phyloP scores from a whole-genome alignment of 768 basidiomycete species.

The Galerina sulciceps region DNA sequence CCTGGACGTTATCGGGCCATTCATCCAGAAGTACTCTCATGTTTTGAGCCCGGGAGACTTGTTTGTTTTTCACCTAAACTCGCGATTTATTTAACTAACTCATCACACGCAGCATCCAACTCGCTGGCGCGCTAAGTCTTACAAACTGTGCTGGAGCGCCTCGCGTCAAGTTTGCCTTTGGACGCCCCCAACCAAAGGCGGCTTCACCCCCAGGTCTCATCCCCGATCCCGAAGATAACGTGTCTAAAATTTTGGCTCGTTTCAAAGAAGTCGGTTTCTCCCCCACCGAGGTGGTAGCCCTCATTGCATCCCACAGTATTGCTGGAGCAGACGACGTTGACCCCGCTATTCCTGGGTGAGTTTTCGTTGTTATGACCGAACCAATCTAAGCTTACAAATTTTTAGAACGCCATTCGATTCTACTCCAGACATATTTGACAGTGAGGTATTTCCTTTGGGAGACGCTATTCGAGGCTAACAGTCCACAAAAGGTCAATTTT shows the following conservation, averaged over 20 bases:
- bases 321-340: conserved; percentile 36
- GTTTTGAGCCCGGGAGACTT: conserved; percentile 8
- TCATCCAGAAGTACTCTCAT: conserved; percentile 5
- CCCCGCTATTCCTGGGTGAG: conserved; percentile 18
- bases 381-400: neutral
- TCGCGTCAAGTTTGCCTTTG: conserved; percentile 40
- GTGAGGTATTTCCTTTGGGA: neutral
- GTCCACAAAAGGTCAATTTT: conserved; percentile 36
- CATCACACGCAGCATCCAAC: neutral
- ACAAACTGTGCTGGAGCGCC: conserved; percentile 49
- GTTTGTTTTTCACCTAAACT: neutral
- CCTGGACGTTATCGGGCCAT: conserved; percentile 4
- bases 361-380: neutral
- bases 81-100: neutral
- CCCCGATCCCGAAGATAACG: conserved; percentile 23
- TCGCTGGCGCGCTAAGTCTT: conserved; percentile 46
- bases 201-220: conserved; percentile 27
- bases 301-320: conserved; percentile 32
- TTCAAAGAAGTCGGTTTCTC: conserved; percentile 38
- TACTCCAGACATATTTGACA: conserved; percentile 45
- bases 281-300: conserved; percentile 38
- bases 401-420: conserved; percentile 39
- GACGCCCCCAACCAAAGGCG: conserved; percentile 35
- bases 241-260: conserved; percentile 32
- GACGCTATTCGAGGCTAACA: neutral